Evolutionary conservation across 371 early-diverging fungal genomes (phyloP), one percentile per base, ranked within the genome.

Genomic region (Rhizopus stolonifer): DNA sequence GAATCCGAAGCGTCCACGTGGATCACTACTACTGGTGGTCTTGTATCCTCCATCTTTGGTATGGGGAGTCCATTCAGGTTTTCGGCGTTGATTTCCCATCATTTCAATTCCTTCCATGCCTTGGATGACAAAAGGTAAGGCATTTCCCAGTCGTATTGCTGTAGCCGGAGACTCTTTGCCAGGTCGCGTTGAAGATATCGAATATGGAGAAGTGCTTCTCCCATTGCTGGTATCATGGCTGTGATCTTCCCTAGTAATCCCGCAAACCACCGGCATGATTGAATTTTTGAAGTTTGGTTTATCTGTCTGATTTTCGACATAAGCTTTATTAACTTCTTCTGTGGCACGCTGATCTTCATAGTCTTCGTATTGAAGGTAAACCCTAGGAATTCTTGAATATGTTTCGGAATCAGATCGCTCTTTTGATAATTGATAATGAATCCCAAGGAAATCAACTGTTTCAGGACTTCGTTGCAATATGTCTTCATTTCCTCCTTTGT

Each of bases 201-300:
- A n/a, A n/a, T n/a, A n/a, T n/a, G n/a, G n/a, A n/a, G n/a, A n/a
- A n/a, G n/a, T n/a, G n/a, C n/a, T n/a, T n/a, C n/a, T n/a, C n/a
- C n/a, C n/a, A n/a, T n/a, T n/a, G n/a, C n/a, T n/a, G n/a, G n/a
- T 29, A 51, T 45, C 46, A 54, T 46, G 2, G 54, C 17, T 2
- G 49, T 60, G 18, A 60, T 39, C 19, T 60, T 53, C 32, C 60
- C 60, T n/a, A 60, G 8, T 1, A 60, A 15, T 0, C 46, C 38
- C 13, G 54, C 60, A 3, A 54, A 34, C 54, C 50, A 54, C 13
- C 54, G 1, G 38, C 60, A 54, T 23, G 49, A 14, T 7, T 14
- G 15, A 10, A 13, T 1, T 10, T 17, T 6, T 2, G 36, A 13
- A 1, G 31, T 9, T 18, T 19, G 7, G 0, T 14, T 4, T 10